Percentiles rank a stretch among this genome's conserved stretches.
These are phyloP conservation scores for Tetrapisispora pingtungensis DNA, from an alignment of 805 yeast genomes.

Conservation along the genomic window DNA sequence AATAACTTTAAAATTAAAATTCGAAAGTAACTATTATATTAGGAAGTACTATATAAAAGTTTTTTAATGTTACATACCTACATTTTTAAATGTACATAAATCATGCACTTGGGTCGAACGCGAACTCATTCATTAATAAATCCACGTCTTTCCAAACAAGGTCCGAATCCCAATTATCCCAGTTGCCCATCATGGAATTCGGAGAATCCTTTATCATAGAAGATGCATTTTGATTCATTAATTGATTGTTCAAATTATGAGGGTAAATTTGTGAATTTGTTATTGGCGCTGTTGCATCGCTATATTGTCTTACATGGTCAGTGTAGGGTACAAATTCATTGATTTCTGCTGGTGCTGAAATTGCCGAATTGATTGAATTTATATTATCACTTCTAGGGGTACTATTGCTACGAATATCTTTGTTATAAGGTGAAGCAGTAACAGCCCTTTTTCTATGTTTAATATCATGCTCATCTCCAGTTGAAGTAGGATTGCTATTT, in stretches of 20 bases:
- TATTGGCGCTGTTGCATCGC: too few relatives aligned
- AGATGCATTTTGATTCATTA: not conserved
- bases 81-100: not conserved
- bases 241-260: not conserved
- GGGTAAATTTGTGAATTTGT: not conserved
- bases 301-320: too few relatives aligned
- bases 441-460: not conserved
- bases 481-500: conserved; percentile 1
- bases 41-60: too few relatives aligned
- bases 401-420: too few relatives aligned
- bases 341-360: not conserved
- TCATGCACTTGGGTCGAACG: conserved; percentile 54
- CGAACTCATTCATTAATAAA: conserved; percentile 83
- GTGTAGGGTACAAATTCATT: not conserved
- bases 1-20: too few relatives aligned
- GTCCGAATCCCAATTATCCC: conserved; percentile 37
- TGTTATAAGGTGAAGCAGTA: not conserved
- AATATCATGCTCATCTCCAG: not conserved
- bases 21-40: too few relatives aligned
- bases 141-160: conserved; percentile 68
- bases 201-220: conserved; percentile 6
- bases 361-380: not conserved
- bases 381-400: not conserved
- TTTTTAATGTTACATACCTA: not conserved
- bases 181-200: conserved; percentile 25